Percentiles rank a stretch among this genome's conserved stretches.
Evolutionary conservation across 768 basidiomycete genomes (phyloP).

Genomic region (Pluteus cervinus): DNA sequence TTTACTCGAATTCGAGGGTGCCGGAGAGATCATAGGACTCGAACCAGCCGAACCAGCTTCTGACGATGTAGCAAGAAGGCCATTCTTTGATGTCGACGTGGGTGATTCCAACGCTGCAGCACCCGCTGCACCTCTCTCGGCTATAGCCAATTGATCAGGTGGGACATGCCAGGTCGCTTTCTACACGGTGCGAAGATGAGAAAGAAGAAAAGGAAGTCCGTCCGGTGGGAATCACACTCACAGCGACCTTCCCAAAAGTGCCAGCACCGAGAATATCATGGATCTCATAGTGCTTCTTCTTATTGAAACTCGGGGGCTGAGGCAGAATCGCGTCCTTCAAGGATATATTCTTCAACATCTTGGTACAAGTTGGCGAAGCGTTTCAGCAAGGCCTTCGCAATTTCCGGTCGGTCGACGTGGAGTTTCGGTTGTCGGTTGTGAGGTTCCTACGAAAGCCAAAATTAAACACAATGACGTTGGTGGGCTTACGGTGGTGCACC

Average conservation of each 20-base stretch:
- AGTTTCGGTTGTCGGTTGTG: too few species aligned
- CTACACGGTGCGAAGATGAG: slow-evolving; percentile 28
- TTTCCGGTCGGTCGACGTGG: too few species aligned
- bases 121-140: slow-evolving; percentile 52
- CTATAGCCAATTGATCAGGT: slow-evolving; percentile 45
- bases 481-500: too few species aligned
- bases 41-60: too few species aligned
- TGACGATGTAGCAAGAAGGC: not conserved
- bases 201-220: slow-evolving; percentile 2
- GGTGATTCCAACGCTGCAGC: slow-evolving; percentile 14
- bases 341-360: slow-evolving; percentile 34
- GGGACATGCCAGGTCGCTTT: slow-evolving; percentile 77
- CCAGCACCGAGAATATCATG: slow-evolving; percentile 74
- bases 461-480: too few species aligned
- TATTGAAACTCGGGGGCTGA: slow-evolving; percentile 79
- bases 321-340: slow-evolving; percentile 61
- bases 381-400: too few species aligned
- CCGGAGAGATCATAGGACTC: slow-evolving; percentile 12
- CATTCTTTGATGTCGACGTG: slow-evolving; percentile 6
- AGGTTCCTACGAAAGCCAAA: too few species aligned
- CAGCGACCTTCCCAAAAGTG: slow-evolving; percentile 88
- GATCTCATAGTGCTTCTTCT: slow-evolving; percentile 79
- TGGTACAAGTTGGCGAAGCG: too few species aligned
- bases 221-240: slow-evolving; percentile 21
- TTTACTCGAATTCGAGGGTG: slow-evolving; percentile 7